Percentiles rank a stretch among this genome's conserved stretches.
phyloP scores from a whole-genome alignment of 2,329 filamentous ascomycete species.

The Fusarium gaditjirri region DNA sequence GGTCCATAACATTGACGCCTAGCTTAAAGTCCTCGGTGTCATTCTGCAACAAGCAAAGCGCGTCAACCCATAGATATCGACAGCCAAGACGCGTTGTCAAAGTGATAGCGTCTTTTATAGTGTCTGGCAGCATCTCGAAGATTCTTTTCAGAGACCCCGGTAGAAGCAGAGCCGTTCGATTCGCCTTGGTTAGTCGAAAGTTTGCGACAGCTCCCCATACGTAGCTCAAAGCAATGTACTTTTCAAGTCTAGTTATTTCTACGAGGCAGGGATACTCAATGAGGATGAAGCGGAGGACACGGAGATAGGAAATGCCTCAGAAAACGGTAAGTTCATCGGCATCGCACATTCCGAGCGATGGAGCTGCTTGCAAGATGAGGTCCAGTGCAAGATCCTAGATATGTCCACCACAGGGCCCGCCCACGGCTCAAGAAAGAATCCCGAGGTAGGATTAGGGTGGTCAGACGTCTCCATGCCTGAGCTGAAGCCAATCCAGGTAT shows the following conservation, averaged over 20 bases:
- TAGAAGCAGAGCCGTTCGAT: fast-evolving
- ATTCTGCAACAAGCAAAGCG: fast-evolving
- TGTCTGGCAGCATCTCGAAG: fast-evolving
- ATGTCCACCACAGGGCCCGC: fast-evolving
- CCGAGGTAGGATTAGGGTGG: fast-evolving
- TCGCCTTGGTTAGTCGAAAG: not conserved
- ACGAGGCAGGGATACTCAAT: fast-evolving
- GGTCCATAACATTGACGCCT: not conserved
- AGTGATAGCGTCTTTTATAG: fast-evolving
- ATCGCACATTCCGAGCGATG: fast-evolving
- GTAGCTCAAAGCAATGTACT: not conserved
- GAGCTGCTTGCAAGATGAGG: not conserved
- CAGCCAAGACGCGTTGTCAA: fast-evolving
- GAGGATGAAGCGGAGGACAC: fast-evolving
- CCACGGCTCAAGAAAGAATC: not conserved
- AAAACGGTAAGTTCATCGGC: fast-evolving
- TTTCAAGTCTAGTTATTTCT: fast-evolving
- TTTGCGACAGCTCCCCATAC: not conserved
- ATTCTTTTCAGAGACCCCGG: fast-evolving
- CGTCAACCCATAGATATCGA: not conserved
- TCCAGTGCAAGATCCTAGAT: not conserved
- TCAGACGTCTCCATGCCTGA: fast-evolving
- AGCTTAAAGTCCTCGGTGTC: fast-evolving
- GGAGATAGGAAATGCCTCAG: not conserved
- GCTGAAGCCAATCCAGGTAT: not conserved